These are phyloP conservation scores for Lathyrus aphaca DNA, from an alignment of 306 rosid species.

Conservation along the genomic window DNA sequence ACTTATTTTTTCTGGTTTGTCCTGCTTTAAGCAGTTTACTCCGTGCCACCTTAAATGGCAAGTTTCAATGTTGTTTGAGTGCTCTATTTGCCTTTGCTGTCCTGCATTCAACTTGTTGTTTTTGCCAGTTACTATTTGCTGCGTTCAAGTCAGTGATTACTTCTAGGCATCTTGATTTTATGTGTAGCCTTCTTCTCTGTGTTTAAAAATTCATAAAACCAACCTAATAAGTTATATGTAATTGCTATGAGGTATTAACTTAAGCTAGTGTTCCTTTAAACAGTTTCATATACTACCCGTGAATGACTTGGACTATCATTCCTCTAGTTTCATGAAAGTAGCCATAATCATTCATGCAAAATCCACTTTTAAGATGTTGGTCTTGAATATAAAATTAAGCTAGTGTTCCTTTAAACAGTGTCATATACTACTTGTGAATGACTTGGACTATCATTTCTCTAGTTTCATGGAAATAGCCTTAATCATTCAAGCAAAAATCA, in stretches of 20 bases:
- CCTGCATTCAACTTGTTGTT: not conserved
- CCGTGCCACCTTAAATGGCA: not conserved
- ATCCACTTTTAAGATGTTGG: too few species aligned
- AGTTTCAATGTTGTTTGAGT: conserved; percentile 7
- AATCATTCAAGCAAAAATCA: conserved; percentile 4
- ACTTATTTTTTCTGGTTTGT: not conserved
- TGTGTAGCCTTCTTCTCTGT: conserved; percentile 2
- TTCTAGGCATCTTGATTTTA: conserved; percentile 4
- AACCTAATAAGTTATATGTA: not conserved
- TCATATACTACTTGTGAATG: conserved; percentile 3
- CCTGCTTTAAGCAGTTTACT: not conserved
- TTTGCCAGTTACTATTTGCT: not conserved
- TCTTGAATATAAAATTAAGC: not conserved
- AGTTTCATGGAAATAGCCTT: conserved; percentile 27
- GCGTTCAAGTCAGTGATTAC: not conserved
- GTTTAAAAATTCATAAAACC: not conserved
- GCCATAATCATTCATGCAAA: too few species aligned
- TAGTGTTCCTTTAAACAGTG: conserved; percentile 3
- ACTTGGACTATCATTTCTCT: conserved; percentile 12
- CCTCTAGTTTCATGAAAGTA: conserved; percentile 20
- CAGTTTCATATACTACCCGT: conserved; percentile 6
- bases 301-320: conserved; percentile 13
- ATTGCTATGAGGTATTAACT: conserved; percentile 18
- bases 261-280: conserved; percentile 13
- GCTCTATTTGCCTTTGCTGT: not conserved